Percentiles rank a stretch among this genome's conserved stretches.
Conservation (phyloP, 352 stramenopile genomes). For the Phytophthora ramorum region DNA sequence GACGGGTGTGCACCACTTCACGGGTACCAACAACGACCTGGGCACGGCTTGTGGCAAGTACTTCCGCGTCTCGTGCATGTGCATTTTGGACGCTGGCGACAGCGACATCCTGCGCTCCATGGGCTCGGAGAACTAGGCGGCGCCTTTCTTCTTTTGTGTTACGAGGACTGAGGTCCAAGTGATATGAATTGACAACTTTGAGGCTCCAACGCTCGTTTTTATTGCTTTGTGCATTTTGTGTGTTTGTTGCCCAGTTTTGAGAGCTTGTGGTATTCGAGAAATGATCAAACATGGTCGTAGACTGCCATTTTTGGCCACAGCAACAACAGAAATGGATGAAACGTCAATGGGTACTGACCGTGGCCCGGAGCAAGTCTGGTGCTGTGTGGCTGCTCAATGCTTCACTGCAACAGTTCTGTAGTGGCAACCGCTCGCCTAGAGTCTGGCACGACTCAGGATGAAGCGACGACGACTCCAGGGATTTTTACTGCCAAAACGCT, state of each 20-base stretch:
- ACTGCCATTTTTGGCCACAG: not conserved
- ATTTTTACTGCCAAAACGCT: constrained; percentile 43
- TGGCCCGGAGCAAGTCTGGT: too few species aligned
- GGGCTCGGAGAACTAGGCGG: constrained; percentile 5
- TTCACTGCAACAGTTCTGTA: constrained; percentile 13
- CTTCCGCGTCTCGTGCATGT: constrained; percentile 98
- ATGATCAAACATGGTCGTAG: too few species aligned
- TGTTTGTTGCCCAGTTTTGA: not conserved
- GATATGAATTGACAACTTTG: constrained; percentile 8
- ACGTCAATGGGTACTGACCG: not conserved
- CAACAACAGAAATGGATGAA: not conserved
- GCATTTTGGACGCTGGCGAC: constrained; percentile 97
- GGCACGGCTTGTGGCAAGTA: constrained; percentile 99
- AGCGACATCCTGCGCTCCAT: constrained; percentile 96
- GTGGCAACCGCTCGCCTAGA: constrained; percentile 10
- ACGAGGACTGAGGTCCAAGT: not conserved
- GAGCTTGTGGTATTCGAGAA: too few species aligned
- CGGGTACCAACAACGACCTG: constrained; percentile 98
- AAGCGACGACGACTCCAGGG: constrained; percentile 4
- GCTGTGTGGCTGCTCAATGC: constrained; percentile 1
- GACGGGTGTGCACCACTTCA: constrained; percentile 98
- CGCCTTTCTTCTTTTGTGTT: constrained; percentile 1
- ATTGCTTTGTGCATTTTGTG: not conserved
- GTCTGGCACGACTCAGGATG: not conserved
- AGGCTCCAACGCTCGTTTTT: not conserved